Conservation (phyloP, 2,329 filamentous ascomycete genomes). For the Massarina eburnea region DNA sequence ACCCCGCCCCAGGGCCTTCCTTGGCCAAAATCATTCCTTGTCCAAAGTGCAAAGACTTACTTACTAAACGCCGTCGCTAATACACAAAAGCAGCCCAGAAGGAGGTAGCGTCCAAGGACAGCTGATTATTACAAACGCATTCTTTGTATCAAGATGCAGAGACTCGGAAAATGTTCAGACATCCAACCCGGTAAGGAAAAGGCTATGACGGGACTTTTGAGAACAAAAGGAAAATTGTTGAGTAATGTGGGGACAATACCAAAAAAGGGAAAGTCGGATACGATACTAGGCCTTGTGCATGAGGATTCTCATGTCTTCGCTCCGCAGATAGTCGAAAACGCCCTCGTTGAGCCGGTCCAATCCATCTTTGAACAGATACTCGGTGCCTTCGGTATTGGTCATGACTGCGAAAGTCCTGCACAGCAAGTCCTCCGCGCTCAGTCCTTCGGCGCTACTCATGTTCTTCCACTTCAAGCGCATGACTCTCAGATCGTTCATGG, state of each 20-base stretch:
- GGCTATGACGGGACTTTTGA: not conserved
- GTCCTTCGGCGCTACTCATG: conserved; percentile 34
- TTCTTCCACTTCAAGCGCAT: conserved; percentile 41
- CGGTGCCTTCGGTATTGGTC: conserved; percentile 38
- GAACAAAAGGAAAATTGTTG: not conserved
- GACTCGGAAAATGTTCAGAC: not conserved
- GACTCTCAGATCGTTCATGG: conserved; percentile 38
- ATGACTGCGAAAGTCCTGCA: conserved; percentile 32
- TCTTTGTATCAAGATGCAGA: not conserved
- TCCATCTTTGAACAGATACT: conserved; percentile 38
- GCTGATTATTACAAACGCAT: not conserved
- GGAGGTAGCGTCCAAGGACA: not conserved
- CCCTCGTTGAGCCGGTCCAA: conserved; percentile 28
- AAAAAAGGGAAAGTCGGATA: not conserved
- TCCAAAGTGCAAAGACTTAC: not conserved
- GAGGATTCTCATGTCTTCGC: conserved; percentile 36
- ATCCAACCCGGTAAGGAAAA: not conserved
- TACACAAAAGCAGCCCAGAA: not conserved
- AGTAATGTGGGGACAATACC: not conserved
- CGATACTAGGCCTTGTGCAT: conserved; percentile 18
- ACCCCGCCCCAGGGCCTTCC: not conserved
- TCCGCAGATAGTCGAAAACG: conserved; percentile 34
- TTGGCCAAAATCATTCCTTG: too few species aligned
- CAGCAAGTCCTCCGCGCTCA: conserved; percentile 37
- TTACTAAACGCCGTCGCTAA: conserved; percentile 33